A percentile compares a stretch with the other conserved stretches of the same genome.
These are phyloP conservation scores for Colletotrichum viniferum DNA, from an alignment of 2,329 filamentous ascomycete species.

Conservation along the genomic window DNA sequence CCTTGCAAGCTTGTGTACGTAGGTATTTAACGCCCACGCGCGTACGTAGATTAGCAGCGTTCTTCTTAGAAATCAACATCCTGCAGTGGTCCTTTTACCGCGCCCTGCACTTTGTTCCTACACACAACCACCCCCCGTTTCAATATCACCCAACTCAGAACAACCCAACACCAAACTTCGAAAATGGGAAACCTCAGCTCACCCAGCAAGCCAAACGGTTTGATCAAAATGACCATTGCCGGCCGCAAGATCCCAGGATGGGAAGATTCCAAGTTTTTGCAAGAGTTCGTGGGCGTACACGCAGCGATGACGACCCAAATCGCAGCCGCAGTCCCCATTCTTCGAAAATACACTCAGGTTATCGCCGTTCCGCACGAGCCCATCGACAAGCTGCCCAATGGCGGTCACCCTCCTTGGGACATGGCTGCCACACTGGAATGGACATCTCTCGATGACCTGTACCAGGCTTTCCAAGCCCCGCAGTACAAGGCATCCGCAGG, in stretches of 20 bases:
- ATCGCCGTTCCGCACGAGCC: neutral
- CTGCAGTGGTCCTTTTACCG: too few relatives aligned
- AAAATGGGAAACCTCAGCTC: neutral
- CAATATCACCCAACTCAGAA: too few relatives aligned
- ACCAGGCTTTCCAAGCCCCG: neutral
- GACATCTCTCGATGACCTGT: neutral
- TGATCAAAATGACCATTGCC: neutral
- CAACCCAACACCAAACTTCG: neutral
- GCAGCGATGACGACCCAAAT: neutral
- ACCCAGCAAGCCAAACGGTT: accelerated
- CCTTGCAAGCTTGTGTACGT: too few relatives aligned
- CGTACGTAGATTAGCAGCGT: too few relatives aligned
- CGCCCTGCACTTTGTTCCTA: too few relatives aligned
- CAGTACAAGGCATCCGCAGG: neutral
- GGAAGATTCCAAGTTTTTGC: neutral
- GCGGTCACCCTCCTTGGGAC: neutral
- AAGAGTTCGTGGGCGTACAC: neutral
- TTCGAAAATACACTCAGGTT: neutral
- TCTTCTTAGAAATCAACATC: too few relatives aligned
- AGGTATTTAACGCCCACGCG: too few relatives aligned
- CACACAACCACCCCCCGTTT: too few relatives aligned
- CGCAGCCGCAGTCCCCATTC: neutral
- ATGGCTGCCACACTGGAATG: neutral
- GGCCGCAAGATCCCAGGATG: neutral
- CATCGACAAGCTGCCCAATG: neutral